Conservation (phyloP, 1,139 yeast species). For the Hemisphaericaspora subhashii region DNA sequence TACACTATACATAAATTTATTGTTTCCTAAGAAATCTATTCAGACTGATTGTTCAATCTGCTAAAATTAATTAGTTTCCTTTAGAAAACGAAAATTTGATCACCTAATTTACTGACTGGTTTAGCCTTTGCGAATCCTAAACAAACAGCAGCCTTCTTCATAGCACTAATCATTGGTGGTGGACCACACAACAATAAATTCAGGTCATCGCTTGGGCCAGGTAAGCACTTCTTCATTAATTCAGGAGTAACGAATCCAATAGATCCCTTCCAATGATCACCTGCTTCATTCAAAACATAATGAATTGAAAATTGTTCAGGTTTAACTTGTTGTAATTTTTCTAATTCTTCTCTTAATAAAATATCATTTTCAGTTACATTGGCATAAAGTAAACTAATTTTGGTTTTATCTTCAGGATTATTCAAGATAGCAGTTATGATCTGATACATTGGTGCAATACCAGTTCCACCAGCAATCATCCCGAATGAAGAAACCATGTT, state of each 20-base stretch:
- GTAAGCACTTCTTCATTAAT: slow-evolving; percentile 54
- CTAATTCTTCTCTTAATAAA: slow-evolving; percentile 74
- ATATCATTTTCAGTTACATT: slow-evolving; percentile 75
- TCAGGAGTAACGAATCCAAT: slow-evolving; percentile 76
- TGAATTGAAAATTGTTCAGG: slow-evolving; percentile 76
- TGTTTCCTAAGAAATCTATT: not conserved
- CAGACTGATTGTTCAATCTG: not conserved
- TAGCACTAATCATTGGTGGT: slow-evolving; percentile 77
- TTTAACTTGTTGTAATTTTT: slow-evolving; percentile 57
- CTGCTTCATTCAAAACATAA: slow-evolving; percentile 76
- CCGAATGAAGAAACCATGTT: slow-evolving; percentile 79
- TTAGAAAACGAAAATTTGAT: slow-evolving; percentile 86
- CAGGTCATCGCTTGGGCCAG: slow-evolving; percentile 59
- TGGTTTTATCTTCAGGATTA: slow-evolving; percentile 83
- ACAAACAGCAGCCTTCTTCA: slow-evolving; percentile 78
- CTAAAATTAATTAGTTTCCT: not conserved
- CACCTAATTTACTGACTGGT: slow-evolving; percentile 89
- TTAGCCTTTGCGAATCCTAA: slow-evolving; percentile 86
- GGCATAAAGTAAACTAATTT: slow-evolving; percentile 78
- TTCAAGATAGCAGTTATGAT: slow-evolving; percentile 66
- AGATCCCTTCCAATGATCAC: slow-evolving; percentile 48
- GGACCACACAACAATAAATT: slow-evolving; percentile 92
- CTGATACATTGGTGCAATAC: slow-evolving; percentile 94
- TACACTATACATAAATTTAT: not conserved
- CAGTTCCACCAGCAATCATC: slow-evolving; percentile 94